Evolutionary conservation across 768 basidiomycete genomes (phyloP).

Genomic region (Suillus fuscotomentosus): DNA sequence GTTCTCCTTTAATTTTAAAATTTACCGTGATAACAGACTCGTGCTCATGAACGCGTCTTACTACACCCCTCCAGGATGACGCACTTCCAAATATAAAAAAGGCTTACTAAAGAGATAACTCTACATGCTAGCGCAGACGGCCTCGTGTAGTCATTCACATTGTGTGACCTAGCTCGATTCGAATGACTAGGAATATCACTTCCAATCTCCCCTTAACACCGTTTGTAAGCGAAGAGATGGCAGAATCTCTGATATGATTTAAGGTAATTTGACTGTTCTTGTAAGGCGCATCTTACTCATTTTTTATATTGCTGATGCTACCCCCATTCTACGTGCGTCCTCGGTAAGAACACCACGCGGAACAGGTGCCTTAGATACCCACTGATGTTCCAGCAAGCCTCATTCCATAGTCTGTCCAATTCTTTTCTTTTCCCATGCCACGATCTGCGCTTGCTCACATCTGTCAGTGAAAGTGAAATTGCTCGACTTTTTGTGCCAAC

Average conservation of each 20-base stretch:
- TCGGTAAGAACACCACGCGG: background rate
- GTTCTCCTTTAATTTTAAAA: background rate
- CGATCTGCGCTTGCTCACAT: conserved; percentile 1
- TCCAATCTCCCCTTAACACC: background rate
- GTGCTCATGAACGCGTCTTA: background rate
- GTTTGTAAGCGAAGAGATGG: background rate
- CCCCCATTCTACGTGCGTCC: background rate
- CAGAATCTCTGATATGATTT: background rate
- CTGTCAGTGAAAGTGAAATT: background rate
- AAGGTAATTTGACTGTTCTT: background rate
- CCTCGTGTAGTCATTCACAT: background rate
- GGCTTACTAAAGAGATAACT: background rate
- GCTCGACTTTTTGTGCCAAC: background rate
- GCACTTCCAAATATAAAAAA: background rate
- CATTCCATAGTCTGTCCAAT: background rate
- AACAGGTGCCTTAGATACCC: conserved; percentile 2
- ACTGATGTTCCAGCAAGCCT: background rate
- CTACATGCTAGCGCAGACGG: background rate
- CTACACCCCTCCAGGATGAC: background rate
- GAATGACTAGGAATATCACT: background rate
- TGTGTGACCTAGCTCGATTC: background rate
- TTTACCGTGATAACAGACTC: background rate
- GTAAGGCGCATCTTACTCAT: background rate
- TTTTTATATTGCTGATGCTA: background rate
- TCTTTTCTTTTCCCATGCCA: background rate